These are phyloP conservation scores for Alternaria tenuissima DNA, from an alignment of 2,329 filamentous ascomycete genomes.

Conservation along the genomic window DNA sequence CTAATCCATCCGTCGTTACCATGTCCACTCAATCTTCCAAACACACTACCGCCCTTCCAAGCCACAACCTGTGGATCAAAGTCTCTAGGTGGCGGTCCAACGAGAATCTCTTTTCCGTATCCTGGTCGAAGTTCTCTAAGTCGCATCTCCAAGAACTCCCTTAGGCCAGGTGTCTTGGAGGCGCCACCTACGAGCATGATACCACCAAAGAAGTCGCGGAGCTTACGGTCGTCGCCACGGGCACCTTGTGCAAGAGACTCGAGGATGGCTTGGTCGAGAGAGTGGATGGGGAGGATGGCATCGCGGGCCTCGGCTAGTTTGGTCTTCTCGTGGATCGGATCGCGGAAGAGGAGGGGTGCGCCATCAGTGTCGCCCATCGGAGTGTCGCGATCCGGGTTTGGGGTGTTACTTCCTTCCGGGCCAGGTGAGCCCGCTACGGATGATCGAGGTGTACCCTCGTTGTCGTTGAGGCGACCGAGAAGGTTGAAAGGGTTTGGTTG, in stretches of 20 bases:
- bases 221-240: constrained; percentile 88
- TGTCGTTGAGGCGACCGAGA: constrained; percentile 71
- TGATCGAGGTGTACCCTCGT: constrained; percentile 79
- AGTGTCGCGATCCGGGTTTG: constrained; percentile 60
- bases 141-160: constrained; percentile 81
- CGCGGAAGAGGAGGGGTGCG: constrained; percentile 49
- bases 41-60: constrained; percentile 98
- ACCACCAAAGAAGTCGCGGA: constrained; percentile 75
- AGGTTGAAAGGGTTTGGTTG: constrained; percentile 70
- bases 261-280: constrained; percentile 88
- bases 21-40: constrained; percentile 82
- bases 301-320: constrained; percentile 73
- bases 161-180: constrained; percentile 69
- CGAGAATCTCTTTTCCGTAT: constrained; percentile 72
- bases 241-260: constrained; percentile 88
- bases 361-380: constrained; percentile 53
- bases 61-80: constrained; percentile 97
- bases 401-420: constrained; percentile 82
- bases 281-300: constrained; percentile 79
- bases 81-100: constrained; percentile 79
- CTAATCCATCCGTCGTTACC: constrained; percentile 94
- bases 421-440: constrained; percentile 89
- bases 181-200: constrained; percentile 52
- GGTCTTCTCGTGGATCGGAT: constrained; percentile 59
- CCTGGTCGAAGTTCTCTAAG: constrained; percentile 71